Evolutionary conservation across 305 asterid species (phyloP).

Genomic region (Fraxinus latifolia): DNA sequence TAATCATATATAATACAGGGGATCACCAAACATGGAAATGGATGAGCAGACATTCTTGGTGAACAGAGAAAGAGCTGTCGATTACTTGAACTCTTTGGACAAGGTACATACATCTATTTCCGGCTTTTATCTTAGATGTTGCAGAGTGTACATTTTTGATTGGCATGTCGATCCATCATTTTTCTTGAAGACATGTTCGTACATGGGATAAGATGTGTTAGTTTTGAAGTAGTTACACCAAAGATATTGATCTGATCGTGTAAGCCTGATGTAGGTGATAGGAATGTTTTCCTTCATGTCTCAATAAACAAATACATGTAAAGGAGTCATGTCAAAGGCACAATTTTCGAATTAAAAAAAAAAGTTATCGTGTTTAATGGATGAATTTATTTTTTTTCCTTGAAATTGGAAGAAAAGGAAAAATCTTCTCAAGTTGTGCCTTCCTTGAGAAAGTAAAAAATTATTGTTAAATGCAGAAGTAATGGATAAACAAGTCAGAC

Average conservation of each 20-base stretch:
- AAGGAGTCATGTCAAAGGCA: neutral
- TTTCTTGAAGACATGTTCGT: neutral
- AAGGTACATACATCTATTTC: constrained; percentile 45
- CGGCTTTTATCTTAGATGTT: neutral
- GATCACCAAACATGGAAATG: constrained; percentile 98
- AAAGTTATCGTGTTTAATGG: neutral
- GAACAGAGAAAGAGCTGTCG: constrained; percentile 98
- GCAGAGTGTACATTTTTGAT: neutral
- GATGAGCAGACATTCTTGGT: constrained; percentile 95
- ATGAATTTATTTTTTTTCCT: neutral
- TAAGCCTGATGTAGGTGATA: neutral
- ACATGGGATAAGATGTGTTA: neutral
- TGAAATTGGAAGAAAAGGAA: neutral
- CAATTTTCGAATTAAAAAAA: neutral
- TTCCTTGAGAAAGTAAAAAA: neutral
- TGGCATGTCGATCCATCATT: constrained; percentile 1
- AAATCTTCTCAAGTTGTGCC: neutral
- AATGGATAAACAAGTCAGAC: neutral
- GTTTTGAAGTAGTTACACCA: neutral
- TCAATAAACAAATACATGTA: neutral
- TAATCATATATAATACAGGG: constrained; percentile 40
- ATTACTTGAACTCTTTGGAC: constrained; percentile 89
- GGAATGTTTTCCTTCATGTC: neutral
- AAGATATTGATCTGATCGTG: neutral
- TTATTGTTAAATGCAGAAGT: neutral